A percentile compares a stretch with the other conserved stretches of the same genome.
Conservation (phyloP, 495 filamentous ascomycete species). For the Hapsidospora chrysogenum region DNA sequence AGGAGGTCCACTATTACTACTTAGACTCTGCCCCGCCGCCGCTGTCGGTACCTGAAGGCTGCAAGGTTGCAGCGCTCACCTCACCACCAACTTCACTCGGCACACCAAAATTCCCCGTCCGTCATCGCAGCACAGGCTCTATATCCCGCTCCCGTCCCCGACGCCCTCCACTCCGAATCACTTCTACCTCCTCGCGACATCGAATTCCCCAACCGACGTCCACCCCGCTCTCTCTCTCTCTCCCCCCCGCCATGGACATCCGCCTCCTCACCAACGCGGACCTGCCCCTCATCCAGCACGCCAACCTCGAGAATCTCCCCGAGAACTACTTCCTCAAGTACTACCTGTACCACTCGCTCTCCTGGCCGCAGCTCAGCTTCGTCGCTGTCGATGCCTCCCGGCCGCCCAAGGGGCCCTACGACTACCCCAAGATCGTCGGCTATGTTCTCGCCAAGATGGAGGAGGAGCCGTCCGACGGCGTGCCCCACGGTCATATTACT, state of each 20-base stretch:
- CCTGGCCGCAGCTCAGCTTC: slow-evolving; percentile 92
- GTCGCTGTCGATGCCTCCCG: slow-evolving; percentile 83
- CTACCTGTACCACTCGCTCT: slow-evolving; percentile 97
- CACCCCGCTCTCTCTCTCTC: background rate
- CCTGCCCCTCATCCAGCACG: slow-evolving; percentile 90
- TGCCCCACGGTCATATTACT: slow-evolving; percentile 94
- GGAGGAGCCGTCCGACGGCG: slow-evolving; percentile 81
- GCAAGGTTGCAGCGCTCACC: no score
- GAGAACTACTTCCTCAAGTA: slow-evolving; percentile 99
- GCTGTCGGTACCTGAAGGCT: no score
- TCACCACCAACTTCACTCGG: no score
- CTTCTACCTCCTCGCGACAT: no score
- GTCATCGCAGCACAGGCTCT: no score
- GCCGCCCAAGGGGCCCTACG: slow-evolving; percentile 57
- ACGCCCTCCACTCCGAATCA: no score
- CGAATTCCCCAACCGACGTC: no score
- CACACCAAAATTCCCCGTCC: no score
- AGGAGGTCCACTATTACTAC: no score
- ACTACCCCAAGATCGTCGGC: slow-evolving; percentile 94
- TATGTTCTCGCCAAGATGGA: slow-evolving; percentile 99
- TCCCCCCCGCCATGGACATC: slow-evolving; percentile 73
- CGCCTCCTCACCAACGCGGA: slow-evolving; percentile 55
- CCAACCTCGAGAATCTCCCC: slow-evolving; percentile 96
- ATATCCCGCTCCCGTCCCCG: no score
- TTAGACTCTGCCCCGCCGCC: no score